phyloP scores from a whole-genome alignment of 2,329 filamentous ascomycete genomes.

The Clonostachys rosea region DNA sequence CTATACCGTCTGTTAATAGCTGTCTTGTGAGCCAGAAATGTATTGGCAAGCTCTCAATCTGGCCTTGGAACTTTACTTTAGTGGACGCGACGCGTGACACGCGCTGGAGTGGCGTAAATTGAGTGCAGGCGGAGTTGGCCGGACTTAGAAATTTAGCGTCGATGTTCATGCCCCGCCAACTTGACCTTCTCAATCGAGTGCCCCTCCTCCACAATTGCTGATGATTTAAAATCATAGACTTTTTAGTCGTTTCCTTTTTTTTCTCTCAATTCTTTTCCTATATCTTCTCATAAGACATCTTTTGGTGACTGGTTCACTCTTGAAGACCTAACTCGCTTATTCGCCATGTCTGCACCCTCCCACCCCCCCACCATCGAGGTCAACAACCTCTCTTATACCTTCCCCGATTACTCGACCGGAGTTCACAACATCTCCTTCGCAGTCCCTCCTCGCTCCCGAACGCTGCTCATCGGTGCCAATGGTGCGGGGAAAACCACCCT shows the following conservation, averaged over 20 bases:
- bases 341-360: slow-evolving; percentile 19
- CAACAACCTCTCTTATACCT: slow-evolving; percentile 77
- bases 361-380: slow-evolving; percentile 63
- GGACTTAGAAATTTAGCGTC: not conserved
- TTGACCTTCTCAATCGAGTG: too few species aligned
- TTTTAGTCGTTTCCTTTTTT: not conserved
- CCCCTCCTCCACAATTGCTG: not conserved
- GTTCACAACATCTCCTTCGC: slow-evolving; percentile 68
- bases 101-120: too few species aligned
- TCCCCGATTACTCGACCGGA: slow-evolving; percentile 80
- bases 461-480: slow-evolving; percentile 91
- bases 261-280: not conserved
- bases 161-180: not conserved
- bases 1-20: not conserved
- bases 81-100: too few species aligned
- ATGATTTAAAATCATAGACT: not conserved
- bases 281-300: not conserved
- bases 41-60: too few species aligned
- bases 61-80: too few species aligned
- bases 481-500: slow-evolving; percentile 97
- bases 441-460: slow-evolving; percentile 79
- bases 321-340: not conserved
- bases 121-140: too few species aligned
- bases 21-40: not conserved
- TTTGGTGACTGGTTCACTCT: not conserved